Conservation (phyloP, 805 yeast species). For the Yarrowia sp. region DNA sequence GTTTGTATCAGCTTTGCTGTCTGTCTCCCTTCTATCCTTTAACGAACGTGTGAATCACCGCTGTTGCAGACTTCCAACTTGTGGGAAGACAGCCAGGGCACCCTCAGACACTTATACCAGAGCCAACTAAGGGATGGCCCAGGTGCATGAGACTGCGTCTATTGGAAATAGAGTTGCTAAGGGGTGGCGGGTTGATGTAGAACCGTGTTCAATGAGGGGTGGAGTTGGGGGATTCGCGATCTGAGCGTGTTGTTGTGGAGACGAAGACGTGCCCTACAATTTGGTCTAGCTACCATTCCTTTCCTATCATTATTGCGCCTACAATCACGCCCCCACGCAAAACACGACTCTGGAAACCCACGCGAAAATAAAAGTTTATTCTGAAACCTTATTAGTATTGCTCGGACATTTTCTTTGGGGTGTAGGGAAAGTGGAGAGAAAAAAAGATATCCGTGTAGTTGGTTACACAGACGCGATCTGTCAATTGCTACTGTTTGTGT, state of each 20-base stretch:
- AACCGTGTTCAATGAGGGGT: neutral
- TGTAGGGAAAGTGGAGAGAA: too few species aligned
- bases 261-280: neutral
- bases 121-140: constrained; percentile 37
- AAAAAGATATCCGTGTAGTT: too few species aligned
- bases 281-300: neutral
- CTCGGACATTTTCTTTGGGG: constrained; percentile 7
- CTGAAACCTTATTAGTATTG: constrained; percentile 2
- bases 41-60: neutral
- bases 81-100: constrained; percentile 30
- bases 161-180: constrained; percentile 28
- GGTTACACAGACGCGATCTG: too few species aligned
- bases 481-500: too few species aligned
- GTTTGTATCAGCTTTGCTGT: neutral
- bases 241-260: neutral
- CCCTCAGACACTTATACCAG: constrained; percentile 33
- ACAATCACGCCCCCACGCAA: constrained; percentile 1
- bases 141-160: constrained; percentile 23
- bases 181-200: constrained; percentile 2
- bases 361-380: constrained; percentile 19
- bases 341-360: constrained; percentile 31
- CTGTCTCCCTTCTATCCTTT: neutral
- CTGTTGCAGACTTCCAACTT: neutral
- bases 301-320: neutral
- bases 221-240: neutral